Evolutionary conservation across 2,329 filamentous ascomycete species (phyloP).

Genomic region (Aureobasidium mangrovei): DNA sequence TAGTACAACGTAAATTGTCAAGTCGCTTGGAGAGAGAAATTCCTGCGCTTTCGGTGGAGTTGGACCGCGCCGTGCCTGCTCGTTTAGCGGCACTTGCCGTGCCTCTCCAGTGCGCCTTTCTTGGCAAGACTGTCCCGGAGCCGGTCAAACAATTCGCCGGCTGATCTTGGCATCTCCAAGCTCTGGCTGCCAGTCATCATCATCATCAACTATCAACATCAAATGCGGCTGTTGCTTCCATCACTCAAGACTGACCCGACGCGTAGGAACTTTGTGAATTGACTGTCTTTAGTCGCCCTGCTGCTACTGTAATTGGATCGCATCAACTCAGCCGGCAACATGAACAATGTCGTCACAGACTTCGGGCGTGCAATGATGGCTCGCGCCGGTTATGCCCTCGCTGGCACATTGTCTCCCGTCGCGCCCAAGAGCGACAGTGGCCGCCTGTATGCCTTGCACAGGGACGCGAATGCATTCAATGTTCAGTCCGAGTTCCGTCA

Average conservation of each 20-base stretch:
- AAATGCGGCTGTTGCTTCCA: conserved; percentile 1
- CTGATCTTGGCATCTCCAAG: neutral
- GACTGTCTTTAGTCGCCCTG: neutral
- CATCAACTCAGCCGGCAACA: neutral
- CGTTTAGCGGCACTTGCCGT: conserved; percentile 5
- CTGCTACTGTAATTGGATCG: neutral
- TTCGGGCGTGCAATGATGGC: conserved; percentile 61
- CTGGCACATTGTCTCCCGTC: conserved; percentile 65
- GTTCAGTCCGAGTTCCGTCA: conserved; percentile 63
- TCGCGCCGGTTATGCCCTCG: conserved; percentile 63
- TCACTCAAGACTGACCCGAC: neutral
- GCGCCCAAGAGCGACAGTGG: conserved; percentile 53
- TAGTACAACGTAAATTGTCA: conserved; percentile 14
- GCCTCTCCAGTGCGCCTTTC: neutral
- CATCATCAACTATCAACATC: conserved; percentile 1
- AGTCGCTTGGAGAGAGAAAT: conserved; percentile 9
- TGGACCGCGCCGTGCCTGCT: neutral
- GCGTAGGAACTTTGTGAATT: neutral
- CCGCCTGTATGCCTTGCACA: conserved; percentile 61
- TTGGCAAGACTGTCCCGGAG: neutral
- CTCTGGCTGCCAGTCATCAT: neutral
- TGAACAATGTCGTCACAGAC: conserved; percentile 66
- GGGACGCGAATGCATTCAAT: conserved; percentile 58
- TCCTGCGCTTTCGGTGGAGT: conserved; percentile 6
- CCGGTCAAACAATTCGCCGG: conserved; percentile 5